These are phyloP conservation scores for Cetraspora pellucida DNA, from an alignment of 192 early-diverging fungal genomes.

Conservation along the genomic window DNA sequence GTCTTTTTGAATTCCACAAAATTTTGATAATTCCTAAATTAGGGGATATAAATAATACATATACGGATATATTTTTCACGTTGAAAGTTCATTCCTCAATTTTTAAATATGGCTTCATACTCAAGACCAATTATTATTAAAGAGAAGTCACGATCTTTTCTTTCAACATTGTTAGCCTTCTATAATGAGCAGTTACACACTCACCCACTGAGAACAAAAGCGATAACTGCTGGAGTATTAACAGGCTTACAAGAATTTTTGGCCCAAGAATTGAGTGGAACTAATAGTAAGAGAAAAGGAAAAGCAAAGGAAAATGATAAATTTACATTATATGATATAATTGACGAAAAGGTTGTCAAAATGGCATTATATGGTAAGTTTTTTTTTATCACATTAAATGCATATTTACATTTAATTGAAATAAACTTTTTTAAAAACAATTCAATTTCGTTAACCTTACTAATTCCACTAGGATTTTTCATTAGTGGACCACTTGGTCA, in stretches of 20 bases:
- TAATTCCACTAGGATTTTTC: conserved; percentile 63
- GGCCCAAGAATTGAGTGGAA: conserved; percentile 66
- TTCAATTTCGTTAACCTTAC: background rate
- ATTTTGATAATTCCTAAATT: too few species aligned
- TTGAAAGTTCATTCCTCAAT: too few species aligned
- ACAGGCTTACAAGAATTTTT: conserved; percentile 79
- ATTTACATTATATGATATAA: conserved; percentile 26
- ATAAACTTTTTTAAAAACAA: too few species aligned
- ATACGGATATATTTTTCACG: too few species aligned
- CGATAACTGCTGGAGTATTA: conserved; percentile 72
- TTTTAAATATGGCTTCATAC: conserved; percentile 44
- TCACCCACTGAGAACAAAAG: conserved; percentile 80
- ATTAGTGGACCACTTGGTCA: conserved; percentile 85
- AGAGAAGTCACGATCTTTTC: conserved; percentile 29
- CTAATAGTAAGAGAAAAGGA: conserved; percentile 32
- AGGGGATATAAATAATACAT: too few species aligned
- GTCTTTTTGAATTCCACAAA: too few species aligned
- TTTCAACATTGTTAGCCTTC: conserved; percentile 50
- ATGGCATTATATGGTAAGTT: conserved; percentile 78
- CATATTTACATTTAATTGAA: background rate
- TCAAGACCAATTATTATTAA: conserved; percentile 46
- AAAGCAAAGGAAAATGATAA: conserved; percentile 36
- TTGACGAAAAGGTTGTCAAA: conserved; percentile 72
- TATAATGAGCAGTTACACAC: conserved; percentile 65
- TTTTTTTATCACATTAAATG: conserved; percentile 23